These are phyloP conservation scores for Alternaria sp. DNA, from an alignment of 2,329 filamentous ascomycete species.

Conservation along the genomic window DNA sequence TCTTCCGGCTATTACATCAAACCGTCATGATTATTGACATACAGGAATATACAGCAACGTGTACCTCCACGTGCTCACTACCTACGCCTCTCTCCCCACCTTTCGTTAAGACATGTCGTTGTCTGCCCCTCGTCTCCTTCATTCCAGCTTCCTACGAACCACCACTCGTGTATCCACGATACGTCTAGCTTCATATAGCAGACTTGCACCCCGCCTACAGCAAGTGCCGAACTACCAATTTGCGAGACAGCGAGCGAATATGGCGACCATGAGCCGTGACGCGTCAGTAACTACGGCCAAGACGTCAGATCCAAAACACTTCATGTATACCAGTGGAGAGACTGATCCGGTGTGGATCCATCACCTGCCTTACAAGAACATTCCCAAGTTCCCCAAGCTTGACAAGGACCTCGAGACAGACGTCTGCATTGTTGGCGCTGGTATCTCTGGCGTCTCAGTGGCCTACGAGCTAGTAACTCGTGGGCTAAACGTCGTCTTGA, in stretches of 20 bases:
- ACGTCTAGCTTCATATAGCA: conserved; percentile 5
- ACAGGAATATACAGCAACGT: conserved; percentile 9
- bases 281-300: conserved; percentile 14
- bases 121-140: conserved; percentile 21
- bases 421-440: conserved; percentile 62
- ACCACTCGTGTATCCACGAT: conserved; percentile 6
- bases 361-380: conserved; percentile 56
- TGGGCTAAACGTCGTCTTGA: conserved; percentile 60
- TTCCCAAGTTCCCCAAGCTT: conserved; percentile 57
- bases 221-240: conserved; percentile 2
- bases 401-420: conserved; percentile 57
- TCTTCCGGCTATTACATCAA: conserved; percentile 11
- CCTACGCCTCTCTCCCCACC: background rate
- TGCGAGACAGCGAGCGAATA: conserved; percentile 18
- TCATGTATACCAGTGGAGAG: conserved; percentile 59
- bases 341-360: conserved; percentile 65
- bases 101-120: conserved; percentile 26
- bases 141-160: conserved; percentile 12
- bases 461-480: conserved; percentile 64
- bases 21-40: conserved; percentile 25
- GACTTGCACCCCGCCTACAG: conserved; percentile 6
- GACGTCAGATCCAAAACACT: conserved; percentile 42
- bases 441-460: conserved; percentile 62
- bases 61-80: conserved; percentile 17
- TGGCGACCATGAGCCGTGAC: conserved; percentile 23